Conservation (phyloP, 148 eudicot genomes). For the Persicaria maculosa region DNA sequence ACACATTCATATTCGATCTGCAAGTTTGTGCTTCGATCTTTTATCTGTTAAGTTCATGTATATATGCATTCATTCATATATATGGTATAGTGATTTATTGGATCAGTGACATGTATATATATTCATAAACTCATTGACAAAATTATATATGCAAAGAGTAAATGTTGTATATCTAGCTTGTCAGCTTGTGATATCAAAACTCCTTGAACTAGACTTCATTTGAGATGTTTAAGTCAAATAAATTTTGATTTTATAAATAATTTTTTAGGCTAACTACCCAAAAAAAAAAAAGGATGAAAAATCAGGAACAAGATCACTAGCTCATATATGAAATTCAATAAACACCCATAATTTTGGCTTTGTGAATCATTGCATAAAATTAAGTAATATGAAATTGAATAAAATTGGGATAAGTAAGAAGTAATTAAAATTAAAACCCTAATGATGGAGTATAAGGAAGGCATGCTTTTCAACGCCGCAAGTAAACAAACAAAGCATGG, state of each 20-base stretch:
- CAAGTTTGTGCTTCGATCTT: neutral
- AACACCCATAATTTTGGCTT: neutral
- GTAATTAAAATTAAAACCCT: neutral
- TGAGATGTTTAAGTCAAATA: no score
- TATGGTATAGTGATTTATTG: no score
- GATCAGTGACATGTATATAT: neutral
- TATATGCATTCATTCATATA: neutral
- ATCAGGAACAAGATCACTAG: neutral
- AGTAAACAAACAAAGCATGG: neutral
- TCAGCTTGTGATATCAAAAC: no score
- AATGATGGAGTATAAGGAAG: neutral
- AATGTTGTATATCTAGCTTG: no score
- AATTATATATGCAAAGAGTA: no score
- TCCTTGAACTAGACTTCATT: no score
- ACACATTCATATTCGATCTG: conserved; percentile 11
- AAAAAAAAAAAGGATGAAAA: neutral
- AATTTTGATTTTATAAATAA: neutral
- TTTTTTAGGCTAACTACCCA: no score
- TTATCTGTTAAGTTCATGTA: neutral
- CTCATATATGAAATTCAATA: neutral
- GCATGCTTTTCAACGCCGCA: neutral
- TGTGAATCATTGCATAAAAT: no score
- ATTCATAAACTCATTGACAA: neutral
- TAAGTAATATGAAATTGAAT: no score
- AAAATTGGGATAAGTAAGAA: no score